Evolutionary conservation across 768 basidiomycete species (phyloP).

Genomic region (Agrocybe pediades): DNA sequence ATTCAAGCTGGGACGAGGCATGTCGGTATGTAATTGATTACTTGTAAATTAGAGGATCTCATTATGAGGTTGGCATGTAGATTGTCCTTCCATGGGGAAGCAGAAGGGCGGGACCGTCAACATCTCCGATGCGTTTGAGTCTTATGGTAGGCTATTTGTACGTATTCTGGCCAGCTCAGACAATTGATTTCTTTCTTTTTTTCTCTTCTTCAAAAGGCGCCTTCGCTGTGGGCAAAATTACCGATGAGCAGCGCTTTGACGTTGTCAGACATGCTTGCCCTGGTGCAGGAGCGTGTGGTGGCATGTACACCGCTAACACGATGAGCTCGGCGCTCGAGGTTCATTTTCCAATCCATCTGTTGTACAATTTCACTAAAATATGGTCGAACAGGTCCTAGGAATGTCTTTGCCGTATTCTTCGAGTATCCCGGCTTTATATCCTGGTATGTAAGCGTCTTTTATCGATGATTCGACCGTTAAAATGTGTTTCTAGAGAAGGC

Average conservation of each 20-base stretch:
- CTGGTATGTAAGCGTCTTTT: conserved; percentile 41
- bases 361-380: not conserved
- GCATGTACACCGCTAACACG: conserved; percentile 91
- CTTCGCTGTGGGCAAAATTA: conserved; percentile 74
- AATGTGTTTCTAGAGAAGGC: conserved; percentile 55
- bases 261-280: conserved; percentile 87
- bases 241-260: conserved; percentile 79
- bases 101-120: conserved; percentile 83
- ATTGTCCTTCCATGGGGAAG: conserved; percentile 79
- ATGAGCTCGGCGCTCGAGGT: conserved; percentile 84
- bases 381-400: conserved; percentile 60
- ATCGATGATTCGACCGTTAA: not conserved
- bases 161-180: not conserved
- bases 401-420: conserved; percentile 86
- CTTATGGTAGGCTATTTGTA: conserved; percentile 54
- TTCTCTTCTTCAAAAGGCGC: conserved; percentile 51
- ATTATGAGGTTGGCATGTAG: conserved; percentile 27
- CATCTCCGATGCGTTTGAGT: conserved; percentile 84
- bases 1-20: conserved; percentile 78
- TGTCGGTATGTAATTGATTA: conserved; percentile 44
- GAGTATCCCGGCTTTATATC: conserved; percentile 72
- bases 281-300: conserved; percentile 82
- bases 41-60: not conserved
- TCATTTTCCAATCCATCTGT: not conserved
- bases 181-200: not conserved